Conservation (phyloP, 192 early-diverging fungal species). For the Rhizophagus prolifer region DNA sequence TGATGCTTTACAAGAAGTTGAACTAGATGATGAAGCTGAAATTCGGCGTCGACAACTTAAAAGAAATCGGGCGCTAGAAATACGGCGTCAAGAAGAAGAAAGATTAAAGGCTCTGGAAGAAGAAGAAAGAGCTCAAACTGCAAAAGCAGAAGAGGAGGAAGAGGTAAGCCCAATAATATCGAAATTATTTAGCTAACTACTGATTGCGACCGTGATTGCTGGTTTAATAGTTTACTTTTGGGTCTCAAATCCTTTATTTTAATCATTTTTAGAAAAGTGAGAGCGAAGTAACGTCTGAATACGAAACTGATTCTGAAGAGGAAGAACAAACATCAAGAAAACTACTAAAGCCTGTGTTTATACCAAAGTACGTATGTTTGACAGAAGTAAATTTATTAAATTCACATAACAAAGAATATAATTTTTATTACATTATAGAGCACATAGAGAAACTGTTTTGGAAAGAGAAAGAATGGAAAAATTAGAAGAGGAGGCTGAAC, state of each 20-base stretch:
- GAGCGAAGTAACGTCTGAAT: constrained; percentile 47
- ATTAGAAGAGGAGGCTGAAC: constrained; percentile 63
- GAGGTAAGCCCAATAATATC: too few species aligned
- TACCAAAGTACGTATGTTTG: constrained; percentile 70
- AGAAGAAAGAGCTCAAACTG: constrained; percentile 9
- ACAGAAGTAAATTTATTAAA: not conserved
- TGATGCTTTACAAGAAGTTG: constrained; percentile 24
- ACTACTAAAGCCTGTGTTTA: constrained; percentile 89
- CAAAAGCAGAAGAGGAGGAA: not conserved
- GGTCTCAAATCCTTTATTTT: not conserved
- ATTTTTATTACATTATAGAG: constrained; percentile 38
- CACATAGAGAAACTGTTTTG: constrained; percentile 57
- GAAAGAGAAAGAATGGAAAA: constrained; percentile 54
- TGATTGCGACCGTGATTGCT: too few species aligned
- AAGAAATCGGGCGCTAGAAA: constrained; percentile 28
- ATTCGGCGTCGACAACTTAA: constrained; percentile 8
- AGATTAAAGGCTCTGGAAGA: constrained; percentile 25
- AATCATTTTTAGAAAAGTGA: constrained; percentile 40
- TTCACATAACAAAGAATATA: not conserved
- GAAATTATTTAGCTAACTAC: too few species aligned
- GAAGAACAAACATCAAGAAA: constrained; percentile 50
- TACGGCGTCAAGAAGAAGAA: constrained; percentile 38
- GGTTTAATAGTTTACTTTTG: too few species aligned
- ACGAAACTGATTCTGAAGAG: constrained; percentile 71
- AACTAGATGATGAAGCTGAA: constrained; percentile 46